Base-by-base conservation (phyloP, 768 basidiomycete genomes). In the Suillus cothurnatus region DNA sequence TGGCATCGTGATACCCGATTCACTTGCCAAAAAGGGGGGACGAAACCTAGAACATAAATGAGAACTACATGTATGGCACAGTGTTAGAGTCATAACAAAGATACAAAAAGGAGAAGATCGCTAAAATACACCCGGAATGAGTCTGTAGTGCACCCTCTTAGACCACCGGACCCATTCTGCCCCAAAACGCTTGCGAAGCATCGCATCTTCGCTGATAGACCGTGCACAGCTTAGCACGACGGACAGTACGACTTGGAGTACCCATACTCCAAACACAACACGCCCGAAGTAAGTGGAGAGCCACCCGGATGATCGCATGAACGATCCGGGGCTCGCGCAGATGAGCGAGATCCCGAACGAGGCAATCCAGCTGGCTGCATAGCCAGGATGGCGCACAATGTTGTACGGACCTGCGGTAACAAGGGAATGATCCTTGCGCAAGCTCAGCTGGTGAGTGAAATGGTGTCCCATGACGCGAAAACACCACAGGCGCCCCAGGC, bases 331-430 rank as follows among this genome's bases (percentile, higher is more conserved):
- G 45, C 74, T 74, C 12, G 69, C 71, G 47, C 76, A 73, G 28
- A 73, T 69, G 28, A 80, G 61, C n/a, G 78, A 71, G 61, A 76
- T 67, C 0, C 80, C 78, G 0, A 70, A 6, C n/a, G 66, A 64
- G 8, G 72, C 66, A 3, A 82, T 26, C 2, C 21, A 36, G 4
- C 41, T 74, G 11, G 70, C 70, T 9, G 73, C 61, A 60, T 80
- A 81, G 17, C 78, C 68, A 0, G 79, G 79, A 57, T 80, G 79
- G 12, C 79, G 78, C 0, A 79, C 75, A 61, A 74, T 64, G 11
- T 70, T 66, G 64, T 80, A 80, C 3, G 79, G 79, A 0, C 80
- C 80, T 2, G 69, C 63, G 2, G 73, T 78, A 31, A 80, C 61
- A 6, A 80, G 73, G 14, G 56, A 23, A 58, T 80, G 79, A 3